Percentiles rank a stretch among this genome's conserved stretches.
Evolutionary conservation across 305 asterid species (phyloP).

Genomic region (Plantago coronopus): DNA sequence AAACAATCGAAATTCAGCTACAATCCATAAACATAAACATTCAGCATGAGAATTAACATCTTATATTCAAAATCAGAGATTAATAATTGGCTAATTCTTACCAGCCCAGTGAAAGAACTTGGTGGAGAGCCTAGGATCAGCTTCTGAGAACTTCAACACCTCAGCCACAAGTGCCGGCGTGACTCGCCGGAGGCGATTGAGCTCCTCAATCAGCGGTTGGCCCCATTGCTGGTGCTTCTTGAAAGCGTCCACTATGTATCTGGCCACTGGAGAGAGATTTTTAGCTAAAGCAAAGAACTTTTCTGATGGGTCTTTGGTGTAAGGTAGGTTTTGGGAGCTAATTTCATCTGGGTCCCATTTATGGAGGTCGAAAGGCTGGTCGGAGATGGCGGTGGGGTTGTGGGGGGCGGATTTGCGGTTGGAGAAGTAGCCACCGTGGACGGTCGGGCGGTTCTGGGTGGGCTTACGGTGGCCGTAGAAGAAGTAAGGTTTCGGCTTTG

Average conservation of each 20-base stretch:
- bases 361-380: conserved; percentile 57
- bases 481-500: conserved; percentile 57
- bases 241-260: conserved; percentile 77
- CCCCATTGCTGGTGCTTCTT: conserved; percentile 71
- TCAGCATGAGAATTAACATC: not conserved
- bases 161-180: conserved; percentile 83
- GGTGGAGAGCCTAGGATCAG: conserved; percentile 70
- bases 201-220: conserved; percentile 60
- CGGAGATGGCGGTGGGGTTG: conserved; percentile 23
- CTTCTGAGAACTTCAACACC: conserved; percentile 66
- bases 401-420: conserved; percentile 59
- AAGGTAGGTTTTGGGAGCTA: conserved; percentile 17
- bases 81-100: conserved; percentile 16
- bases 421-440: conserved; percentile 82
- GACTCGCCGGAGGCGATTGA: conserved; percentile 75
- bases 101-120: conserved; percentile 97
- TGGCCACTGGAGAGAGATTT: conserved; percentile 69
- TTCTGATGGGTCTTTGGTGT: conserved; percentile 55
- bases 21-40: not conserved
- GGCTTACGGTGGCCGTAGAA: conserved; percentile 91
- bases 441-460: conserved; percentile 79
- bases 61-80: not conserved
- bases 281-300: conserved; percentile 64
- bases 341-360: conserved; percentile 75
- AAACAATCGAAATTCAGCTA: not conserved